Percentiles rank a stretch among this genome's conserved stretches.
These are phyloP conservation scores for Daldinia childiae DNA, from an alignment of 495 filamentous ascomycete species.

Conservation along the genomic window DNA sequence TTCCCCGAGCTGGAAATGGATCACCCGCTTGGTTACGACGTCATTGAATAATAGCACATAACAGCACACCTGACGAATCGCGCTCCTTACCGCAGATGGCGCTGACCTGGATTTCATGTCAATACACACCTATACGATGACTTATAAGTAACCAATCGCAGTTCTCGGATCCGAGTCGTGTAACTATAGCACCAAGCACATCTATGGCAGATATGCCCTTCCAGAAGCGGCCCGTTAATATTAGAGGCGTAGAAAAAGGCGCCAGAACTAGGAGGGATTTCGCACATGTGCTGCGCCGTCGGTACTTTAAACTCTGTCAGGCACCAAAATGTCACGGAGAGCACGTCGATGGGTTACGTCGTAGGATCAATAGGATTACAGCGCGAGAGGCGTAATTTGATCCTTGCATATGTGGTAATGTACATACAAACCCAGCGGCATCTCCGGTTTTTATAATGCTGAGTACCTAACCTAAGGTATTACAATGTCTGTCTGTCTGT, in stretches of 20 bases:
- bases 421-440: constrained; percentile 3
- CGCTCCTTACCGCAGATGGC: constrained; percentile 29
- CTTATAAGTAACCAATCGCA: constrained; percentile 6
- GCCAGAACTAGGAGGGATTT: constrained; percentile 5
- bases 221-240: constrained; percentile 10
- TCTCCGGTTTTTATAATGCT: constrained; percentile 14
- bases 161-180: background rate
- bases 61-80: constrained; percentile 11
- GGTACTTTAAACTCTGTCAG: constrained; percentile 27
- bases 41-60: constrained; percentile 12
- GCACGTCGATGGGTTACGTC: constrained; percentile 31
- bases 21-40: constrained; percentile 23
- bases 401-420: constrained; percentile 24
- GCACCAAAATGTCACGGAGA: constrained; percentile 26
- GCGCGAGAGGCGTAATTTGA: constrained; percentile 32
- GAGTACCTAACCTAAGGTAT: background rate
- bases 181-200: background rate
- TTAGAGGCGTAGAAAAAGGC: background rate
- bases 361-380: constrained; percentile 42
- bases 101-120: constrained; percentile 7
- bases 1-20: constrained; percentile 13
- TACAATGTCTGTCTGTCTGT: constrained; percentile 1
- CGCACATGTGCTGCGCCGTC: constrained; percentile 15
- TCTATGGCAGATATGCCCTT: background rate
- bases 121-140: constrained; percentile 2